Evolutionary conservation across 495 filamentous ascomycete genomes (phyloP).

Genomic region (Chaetomium fimeti): DNA sequence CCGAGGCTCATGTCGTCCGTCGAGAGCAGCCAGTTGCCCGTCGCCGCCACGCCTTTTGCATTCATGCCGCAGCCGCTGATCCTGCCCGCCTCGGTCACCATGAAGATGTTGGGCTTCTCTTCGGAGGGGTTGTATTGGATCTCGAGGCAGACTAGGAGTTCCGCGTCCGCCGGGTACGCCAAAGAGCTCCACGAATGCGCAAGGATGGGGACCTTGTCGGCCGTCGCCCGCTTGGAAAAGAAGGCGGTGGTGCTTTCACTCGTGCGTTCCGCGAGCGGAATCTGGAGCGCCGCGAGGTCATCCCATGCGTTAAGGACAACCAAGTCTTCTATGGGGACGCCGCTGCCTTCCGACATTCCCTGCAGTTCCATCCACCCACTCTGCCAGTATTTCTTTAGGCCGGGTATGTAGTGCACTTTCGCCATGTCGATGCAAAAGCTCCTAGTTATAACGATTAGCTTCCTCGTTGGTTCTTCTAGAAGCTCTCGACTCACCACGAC

Average conservation of each 20-base stretch:
- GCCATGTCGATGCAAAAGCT: neutral
- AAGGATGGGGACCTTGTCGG: neutral
- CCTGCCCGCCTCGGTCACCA: slow-evolving; percentile 36
- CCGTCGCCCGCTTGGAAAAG: neutral
- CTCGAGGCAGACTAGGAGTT: slow-evolving; percentile 33
- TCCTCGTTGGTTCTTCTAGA: neutral
- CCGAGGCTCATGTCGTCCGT: neutral
- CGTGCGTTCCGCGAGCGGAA: neutral
- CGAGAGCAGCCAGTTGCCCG: slow-evolving; percentile 30
- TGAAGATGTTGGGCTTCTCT: slow-evolving; percentile 26
- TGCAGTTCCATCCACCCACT: neutral
- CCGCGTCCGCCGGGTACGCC: slow-evolving; percentile 13
- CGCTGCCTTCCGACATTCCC: slow-evolving; percentile 2
- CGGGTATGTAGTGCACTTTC: neutral
- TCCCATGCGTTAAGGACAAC: slow-evolving; percentile 12
- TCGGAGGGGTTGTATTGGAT: slow-evolving; percentile 26
- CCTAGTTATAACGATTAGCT: neutral
- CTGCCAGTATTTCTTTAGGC: neutral
- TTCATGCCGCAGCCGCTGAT: slow-evolving; percentile 35
- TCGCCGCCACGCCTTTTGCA: slow-evolving; percentile 25
- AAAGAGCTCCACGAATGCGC: slow-evolving; percentile 16
- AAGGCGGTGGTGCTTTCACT: slow-evolving; percentile 11
- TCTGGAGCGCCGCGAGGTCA: neutral
- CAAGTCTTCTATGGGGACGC: neutral
- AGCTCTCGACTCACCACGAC: neutral